Evolutionary conservation across 768 basidiomycete genomes (phyloP), one percentile per base, ranked within the genome.

Genomic region (Holtermanniella nyarrowii): DNA sequence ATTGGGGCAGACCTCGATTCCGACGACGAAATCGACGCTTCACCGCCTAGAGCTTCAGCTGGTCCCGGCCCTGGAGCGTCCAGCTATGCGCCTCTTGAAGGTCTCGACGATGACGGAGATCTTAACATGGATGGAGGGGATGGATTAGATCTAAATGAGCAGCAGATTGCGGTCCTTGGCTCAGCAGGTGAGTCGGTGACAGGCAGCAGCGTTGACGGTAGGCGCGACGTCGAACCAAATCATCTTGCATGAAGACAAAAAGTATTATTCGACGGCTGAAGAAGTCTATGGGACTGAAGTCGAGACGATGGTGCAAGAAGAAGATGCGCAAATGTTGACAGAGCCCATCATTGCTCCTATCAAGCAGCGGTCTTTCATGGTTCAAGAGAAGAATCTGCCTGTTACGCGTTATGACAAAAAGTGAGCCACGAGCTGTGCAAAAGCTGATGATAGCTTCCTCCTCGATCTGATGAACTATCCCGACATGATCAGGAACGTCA

Each of bases 331-430:
- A 69, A 89, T 89, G 13, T 78, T 99, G 18, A 79, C 88, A 2
- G 88, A 97, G 64, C 95, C 95, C 18, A 91, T 99, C 54, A 77
- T 99, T 58, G 89, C 88, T 11, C 95, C 95, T 27, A 79, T 97
- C 53, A 95, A 96, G 75, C 83, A 89, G 46, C 79, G 90, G 55
- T 89, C 84, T 77, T 99, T 93, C 85, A 80, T 82, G 0, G 82
- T 96, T 5, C 88, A 93, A 66, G 89, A 95, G 74, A 93, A 93
- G 73, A 85, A 84, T 58, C 83, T 95, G 78, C 93, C 91, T 22
- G 83, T 88, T 70, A 97, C 91, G 54, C 82, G 95, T n/a, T 99
- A 86, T 72, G 91, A 97, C 75, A 90, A 91, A 75, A 83, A 86
- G 88, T 95, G 69, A 62, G 85, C 68, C 5, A 5, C 13, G 18